Evolutionary conservation across 1,139 yeast species (phyloP), one percentile per base, ranked within the genome.

Genomic region (Blastobotrys arbuscula): DNA sequence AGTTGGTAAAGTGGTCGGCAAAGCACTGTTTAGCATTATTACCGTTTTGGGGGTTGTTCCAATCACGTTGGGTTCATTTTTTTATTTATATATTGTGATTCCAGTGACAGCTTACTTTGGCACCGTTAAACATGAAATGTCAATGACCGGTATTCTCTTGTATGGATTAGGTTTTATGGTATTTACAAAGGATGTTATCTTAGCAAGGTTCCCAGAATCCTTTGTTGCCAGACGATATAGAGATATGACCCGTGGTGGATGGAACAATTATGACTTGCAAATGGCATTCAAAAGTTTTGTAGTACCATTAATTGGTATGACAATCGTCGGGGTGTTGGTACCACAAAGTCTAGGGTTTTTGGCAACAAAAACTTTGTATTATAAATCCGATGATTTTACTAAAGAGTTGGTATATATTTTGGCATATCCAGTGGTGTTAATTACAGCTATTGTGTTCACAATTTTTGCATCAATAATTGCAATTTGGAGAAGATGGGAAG

Each of bases 401-500:
- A 26, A 46, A 34, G 26, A 39, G 3, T 31, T 35, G 28, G 28
- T 50, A 20, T 38, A 40, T 20, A 39, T 31, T 7, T 37, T 46
- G 13, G 41, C 52, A 2, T 50, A 50, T 30, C 52, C 52, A 5
- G 47, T 31, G 13, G 41, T 44, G 16, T 33, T 50, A 8, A n/a
- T 34, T 19, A 36, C 44, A n/a, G 39, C 31, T 8, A 20, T 50
- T 5, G 2, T 34, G 33, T 30, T 44, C 5, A n/a, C 15, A 23
- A 13, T 41, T 8, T 16, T 40, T 9, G 24, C 44, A 6, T 44
- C 47, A 31, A 12, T 41, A 9, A 24, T 49, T 15, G 28, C 43
- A 42, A 46, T 39, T 35, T 44, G 53, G 53, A 53, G 45, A 35
- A 33, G 48, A 46, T 43, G 60, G 65, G 59, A 55, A 48, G 36